Percentiles rank a stretch among this genome's conserved stretches.
Conservation (phyloP, 2,329 filamentous ascomycete genomes). For the Fusarium lyarnte region DNA sequence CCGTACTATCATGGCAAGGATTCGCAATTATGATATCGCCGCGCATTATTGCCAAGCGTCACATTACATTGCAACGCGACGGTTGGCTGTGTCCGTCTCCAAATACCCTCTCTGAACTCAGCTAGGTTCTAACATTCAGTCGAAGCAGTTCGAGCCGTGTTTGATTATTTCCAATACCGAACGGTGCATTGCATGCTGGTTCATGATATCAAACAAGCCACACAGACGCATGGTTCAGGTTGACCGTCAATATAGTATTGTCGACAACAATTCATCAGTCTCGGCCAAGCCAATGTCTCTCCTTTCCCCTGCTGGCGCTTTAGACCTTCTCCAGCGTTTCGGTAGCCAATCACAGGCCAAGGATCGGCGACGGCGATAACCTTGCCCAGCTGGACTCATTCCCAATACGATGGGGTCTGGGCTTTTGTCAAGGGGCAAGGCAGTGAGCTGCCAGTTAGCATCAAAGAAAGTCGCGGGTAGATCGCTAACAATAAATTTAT, state of each 20-base stretch:
- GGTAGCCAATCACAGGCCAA: constrained; percentile 48
- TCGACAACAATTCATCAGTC: constrained; percentile 12
- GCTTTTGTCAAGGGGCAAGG: not conserved
- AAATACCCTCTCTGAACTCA: not conserved
- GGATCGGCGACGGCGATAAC: constrained; percentile 38
- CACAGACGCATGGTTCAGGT: constrained; percentile 19
- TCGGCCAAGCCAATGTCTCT: constrained; percentile 30
- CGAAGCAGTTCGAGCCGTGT: not conserved
- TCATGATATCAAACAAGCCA: constrained; percentile 10
- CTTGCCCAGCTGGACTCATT: constrained; percentile 44
- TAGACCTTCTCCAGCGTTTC: constrained; percentile 39
- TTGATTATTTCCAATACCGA: not conserved
- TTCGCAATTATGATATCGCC: constrained; percentile 1
- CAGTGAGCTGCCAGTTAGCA: not conserved
- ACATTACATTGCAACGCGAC: not conserved
- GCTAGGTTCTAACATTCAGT: not conserved
- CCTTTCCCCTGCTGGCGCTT: constrained; percentile 31
- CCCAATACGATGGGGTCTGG: constrained; percentile 12
- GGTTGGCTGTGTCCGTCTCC: not conserved
- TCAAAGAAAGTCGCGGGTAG: not conserved
- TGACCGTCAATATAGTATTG: constrained; percentile 6
- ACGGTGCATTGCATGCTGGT: not conserved
- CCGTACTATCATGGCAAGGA: not conserved
- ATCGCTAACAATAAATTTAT: not conserved
- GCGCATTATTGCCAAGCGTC: not conserved